phyloP scores from a whole-genome alignment of 1,139 yeast species.

The Geotrichum candidum region DNA sequence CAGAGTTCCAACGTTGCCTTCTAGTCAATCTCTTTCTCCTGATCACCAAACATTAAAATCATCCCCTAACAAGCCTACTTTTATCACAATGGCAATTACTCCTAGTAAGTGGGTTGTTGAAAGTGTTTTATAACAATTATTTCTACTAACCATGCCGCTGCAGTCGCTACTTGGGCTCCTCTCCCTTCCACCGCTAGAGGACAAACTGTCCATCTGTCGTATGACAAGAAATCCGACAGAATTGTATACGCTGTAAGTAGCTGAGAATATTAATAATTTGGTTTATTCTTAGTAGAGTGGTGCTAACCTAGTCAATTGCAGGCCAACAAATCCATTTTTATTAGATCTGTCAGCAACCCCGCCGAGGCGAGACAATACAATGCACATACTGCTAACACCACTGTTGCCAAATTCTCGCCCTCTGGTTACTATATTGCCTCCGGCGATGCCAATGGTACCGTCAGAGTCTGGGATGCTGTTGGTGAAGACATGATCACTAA shows the following conservation, averaged over 20 bases:
- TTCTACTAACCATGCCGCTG: not conserved
- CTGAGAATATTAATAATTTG: not conserved
- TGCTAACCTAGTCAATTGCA: not conserved
- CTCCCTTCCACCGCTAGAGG: constrained; percentile 73
- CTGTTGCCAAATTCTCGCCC: constrained; percentile 83
- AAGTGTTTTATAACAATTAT: not conserved
- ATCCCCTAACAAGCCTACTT: not conserved
- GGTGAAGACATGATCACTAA: constrained; percentile 60
- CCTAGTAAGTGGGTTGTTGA: not conserved
- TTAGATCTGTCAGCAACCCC: constrained; percentile 58
- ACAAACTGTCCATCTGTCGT: constrained; percentile 64
- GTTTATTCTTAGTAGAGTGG: not conserved
- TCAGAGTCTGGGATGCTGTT: constrained; percentile 78
- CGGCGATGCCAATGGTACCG: constrained; percentile 84
- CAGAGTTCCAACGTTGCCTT: not conserved
- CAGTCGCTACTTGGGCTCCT: constrained; percentile 48
- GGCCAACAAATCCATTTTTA: constrained; percentile 69
- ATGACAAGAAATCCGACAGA: constrained; percentile 60
- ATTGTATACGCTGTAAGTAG: constrained; percentile 57
- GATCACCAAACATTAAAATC: not conserved
- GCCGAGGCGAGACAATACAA: constrained; percentile 55
- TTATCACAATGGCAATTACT: not conserved
- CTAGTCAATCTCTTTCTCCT: not conserved
- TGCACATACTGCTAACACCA: constrained; percentile 63
- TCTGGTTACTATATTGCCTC: constrained; percentile 87